Conservation (phyloP, 1,284 basidiomycete genomes). For the Ceratobasidium sp. region DNA sequence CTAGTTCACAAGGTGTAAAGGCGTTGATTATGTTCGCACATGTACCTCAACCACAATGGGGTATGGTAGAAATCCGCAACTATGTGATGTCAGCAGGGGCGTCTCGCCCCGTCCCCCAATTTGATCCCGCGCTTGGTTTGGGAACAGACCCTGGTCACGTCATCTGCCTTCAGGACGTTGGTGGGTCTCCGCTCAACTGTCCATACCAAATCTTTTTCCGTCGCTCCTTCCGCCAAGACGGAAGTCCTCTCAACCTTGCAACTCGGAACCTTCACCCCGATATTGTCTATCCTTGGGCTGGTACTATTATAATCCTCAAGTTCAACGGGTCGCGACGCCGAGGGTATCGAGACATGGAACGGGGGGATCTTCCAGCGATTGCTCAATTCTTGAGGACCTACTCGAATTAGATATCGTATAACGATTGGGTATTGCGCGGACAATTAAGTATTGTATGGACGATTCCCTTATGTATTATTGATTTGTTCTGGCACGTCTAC, state of each 20-base stretch:
- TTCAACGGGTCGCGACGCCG: slow-evolving; percentile 68
- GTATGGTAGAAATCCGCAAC: slow-evolving; percentile 1
- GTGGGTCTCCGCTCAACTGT: slow-evolving; percentile 39
- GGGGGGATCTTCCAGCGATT: slow-evolving; percentile 13
- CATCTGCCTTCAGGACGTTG: slow-evolving; percentile 36
- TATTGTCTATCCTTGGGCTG: slow-evolving; percentile 27
- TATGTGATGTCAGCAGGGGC: neutral
- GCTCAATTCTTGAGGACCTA: slow-evolving; percentile 34
- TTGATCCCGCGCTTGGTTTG: slow-evolving; percentile 11
- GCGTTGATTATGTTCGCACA: slow-evolving; percentile 1
- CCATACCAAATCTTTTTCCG: slow-evolving; percentile 42
- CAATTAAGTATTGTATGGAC: neutral
- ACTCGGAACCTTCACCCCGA: slow-evolving; percentile 14
- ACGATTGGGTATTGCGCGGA: neutral
- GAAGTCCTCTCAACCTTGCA: slow-evolving; percentile 22
- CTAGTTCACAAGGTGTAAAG: neutral
- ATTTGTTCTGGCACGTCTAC: too few species aligned
- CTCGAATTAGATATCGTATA: neutral
- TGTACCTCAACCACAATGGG: neutral
- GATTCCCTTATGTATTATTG: too few species aligned
- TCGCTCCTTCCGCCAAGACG: slow-evolving; percentile 36
- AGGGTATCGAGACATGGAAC: slow-evolving; percentile 25
- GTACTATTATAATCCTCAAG: slow-evolving; percentile 65
- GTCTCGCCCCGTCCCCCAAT: slow-evolving; percentile 2
- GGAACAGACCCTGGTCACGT: neutral